These are phyloP conservation scores for Apiospora sp. DNA, from an alignment of 2,329 filamentous ascomycete genomes.

Conservation along the genomic window DNA sequence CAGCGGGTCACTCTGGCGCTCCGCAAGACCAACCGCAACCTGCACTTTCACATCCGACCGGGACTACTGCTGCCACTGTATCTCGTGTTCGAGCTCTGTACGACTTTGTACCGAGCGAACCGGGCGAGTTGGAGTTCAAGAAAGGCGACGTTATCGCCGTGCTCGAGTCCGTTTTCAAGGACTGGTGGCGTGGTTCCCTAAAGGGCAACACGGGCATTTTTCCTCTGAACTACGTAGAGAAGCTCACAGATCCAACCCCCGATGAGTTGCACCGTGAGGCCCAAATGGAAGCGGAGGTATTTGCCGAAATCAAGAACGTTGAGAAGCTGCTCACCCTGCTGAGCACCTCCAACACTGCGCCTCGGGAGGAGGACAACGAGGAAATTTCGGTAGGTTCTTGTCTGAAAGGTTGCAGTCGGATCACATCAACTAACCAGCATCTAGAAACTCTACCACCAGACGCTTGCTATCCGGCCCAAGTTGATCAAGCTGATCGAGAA, in stretches of 20 bases:
- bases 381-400: slow-evolving; percentile 78
- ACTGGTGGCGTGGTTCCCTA: slow-evolving; percentile 98
- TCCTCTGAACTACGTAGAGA: slow-evolving; percentile 98
- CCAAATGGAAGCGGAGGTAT: slow-evolving; percentile 84
- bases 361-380: slow-evolving; percentile 91
- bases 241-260: slow-evolving; percentile 90
- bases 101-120: slow-evolving; percentile 93
- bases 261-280: slow-evolving; percentile 96
- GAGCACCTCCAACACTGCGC: slow-evolving; percentile 83
- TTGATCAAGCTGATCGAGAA: slow-evolving; percentile 98
- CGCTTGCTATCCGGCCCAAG: slow-evolving; percentile 92
- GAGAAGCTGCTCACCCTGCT: slow-evolving; percentile 83
- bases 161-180: slow-evolving; percentile 96
- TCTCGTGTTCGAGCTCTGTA: slow-evolving; percentile 92
- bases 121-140: slow-evolving; percentile 93
- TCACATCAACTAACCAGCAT: slow-evolving; percentile 42
- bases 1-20: slow-evolving; percentile 24
- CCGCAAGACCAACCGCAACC: slow-evolving; percentile 50
- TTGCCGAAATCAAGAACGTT: slow-evolving; percentile 70
- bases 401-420: not conserved
- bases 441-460: slow-evolving; percentile 86
- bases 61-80: slow-evolving; percentile 94
- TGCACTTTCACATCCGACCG: slow-evolving; percentile 71
- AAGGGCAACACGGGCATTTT: slow-evolving; percentile 97
- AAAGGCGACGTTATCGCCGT: slow-evolving; percentile 98